Conservation (phyloP, 257 asterid species). For the Ophiorrhiza pumila region DNA sequence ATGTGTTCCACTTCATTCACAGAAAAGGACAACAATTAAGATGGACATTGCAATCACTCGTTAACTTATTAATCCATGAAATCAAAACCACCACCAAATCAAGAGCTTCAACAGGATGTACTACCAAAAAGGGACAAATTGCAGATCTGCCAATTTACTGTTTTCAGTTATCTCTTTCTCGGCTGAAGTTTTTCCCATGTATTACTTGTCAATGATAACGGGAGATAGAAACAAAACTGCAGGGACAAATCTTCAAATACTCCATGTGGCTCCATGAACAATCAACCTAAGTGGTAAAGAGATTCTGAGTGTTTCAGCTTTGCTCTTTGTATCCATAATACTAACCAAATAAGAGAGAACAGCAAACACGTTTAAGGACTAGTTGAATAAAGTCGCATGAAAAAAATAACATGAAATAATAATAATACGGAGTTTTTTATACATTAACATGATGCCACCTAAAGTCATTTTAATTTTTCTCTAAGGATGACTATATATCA, state of each 20-base stretch:
- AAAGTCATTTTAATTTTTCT: not conserved
- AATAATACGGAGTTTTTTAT: not conserved
- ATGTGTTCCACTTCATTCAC: not conserved
- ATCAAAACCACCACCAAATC: not conserved
- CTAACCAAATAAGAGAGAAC: slow-evolving; percentile 4
- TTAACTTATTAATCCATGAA: not conserved
- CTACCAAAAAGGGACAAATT: not conserved
- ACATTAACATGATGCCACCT: too few relatives aligned
- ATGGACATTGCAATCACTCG: not conserved
- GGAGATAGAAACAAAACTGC: not conserved
- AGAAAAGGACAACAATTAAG: not conserved
- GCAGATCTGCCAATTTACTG: not conserved
- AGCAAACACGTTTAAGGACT: not conserved
- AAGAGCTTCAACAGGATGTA: not conserved
- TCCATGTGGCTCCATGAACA: not conserved
- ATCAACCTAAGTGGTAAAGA: not conserved
- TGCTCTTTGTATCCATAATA: not conserved
- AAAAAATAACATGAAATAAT: not conserved
- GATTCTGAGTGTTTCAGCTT: not conserved
- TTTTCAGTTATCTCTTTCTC: not conserved
- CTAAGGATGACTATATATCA: not conserved
- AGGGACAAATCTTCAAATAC: not conserved
- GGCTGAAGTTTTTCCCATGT: not conserved
- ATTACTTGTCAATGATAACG: too few relatives aligned
- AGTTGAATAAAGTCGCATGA: not conserved